Evolutionary conservation across 805 yeast species (phyloP), one percentile per base, ranked within the genome.

Genomic region (Candida khao-thaluensis): DNA sequence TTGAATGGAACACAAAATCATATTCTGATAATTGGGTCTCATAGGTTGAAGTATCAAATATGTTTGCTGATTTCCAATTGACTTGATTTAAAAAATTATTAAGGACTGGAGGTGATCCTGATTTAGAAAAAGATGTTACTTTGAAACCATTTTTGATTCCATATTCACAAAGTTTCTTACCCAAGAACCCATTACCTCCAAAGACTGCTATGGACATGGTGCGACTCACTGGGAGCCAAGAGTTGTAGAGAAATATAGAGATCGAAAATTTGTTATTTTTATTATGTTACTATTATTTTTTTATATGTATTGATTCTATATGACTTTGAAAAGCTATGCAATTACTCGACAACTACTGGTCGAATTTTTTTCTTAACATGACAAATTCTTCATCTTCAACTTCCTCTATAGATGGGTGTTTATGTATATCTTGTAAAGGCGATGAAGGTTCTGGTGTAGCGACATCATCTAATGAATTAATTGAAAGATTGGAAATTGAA

Each of bases 151-250:
- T 58, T 16, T 59, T 62, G 1, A 85, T 59, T 0, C 84, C 95
- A 2, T 72, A 71, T 54, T 81, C 82, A 54, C 95, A 85, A 7
- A 90, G 79, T 44, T 65, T 66, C 38, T 60, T 58, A 9, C 95
- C 89, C 42, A 90, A 59, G 54, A 86, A 86, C 7, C 97, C 97
- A 48, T 77, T 79, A 1, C 97, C 96, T 12, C 98, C 98, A 52
- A 89, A 78, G 0, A 89, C 86, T 3, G 86, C 77, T 47, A 60
- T 64, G 41, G 65, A 60, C 53, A 48, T 59, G 14, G 20, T 29
- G 6, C n/a, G n/a, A n/a, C n/a, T n/a, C n/a, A n/a, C n/a, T n/a
- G n/a, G n/a, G n/a, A n/a, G 27, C n/a, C n/a, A 10, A 24, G 27
- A 24, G 27, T 10, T 8, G 5, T 24, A 24, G 14, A n/a, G 27